A percentile compares a stretch with the other conserved stretches of the same genome.
phyloP scores from a whole-genome alignment of 768 basidiomycete genomes.

The Suillus plorans region DNA sequence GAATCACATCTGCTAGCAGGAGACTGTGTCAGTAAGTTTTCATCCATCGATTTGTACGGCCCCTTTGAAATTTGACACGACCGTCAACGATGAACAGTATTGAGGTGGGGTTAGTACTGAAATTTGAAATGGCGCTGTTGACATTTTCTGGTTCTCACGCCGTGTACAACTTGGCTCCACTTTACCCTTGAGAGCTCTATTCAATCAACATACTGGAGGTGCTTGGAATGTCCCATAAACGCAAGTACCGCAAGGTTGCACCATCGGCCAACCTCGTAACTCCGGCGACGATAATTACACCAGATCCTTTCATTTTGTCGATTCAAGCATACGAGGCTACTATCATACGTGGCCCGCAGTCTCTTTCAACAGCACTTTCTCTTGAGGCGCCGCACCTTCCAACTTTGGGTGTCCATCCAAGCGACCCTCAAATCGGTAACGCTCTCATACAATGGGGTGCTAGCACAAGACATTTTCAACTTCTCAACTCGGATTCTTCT shows the following conservation, averaged over 20 bases:
- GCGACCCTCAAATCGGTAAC: constrained; percentile 20
- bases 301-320: constrained; percentile 36
- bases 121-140: neutral
- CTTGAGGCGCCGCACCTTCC: constrained; percentile 29
- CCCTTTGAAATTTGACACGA: neutral
- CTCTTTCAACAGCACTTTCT: constrained; percentile 35
- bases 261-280: neutral
- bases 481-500: constrained; percentile 10
- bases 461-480: constrained; percentile 6
- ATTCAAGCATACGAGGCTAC: constrained; percentile 80
- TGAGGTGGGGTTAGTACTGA: neutral
- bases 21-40: neutral
- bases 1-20: neutral
- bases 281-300: neutral
- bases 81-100: neutral
- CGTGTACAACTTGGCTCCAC: neutral
- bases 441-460: constrained; percentile 37
- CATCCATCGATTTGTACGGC: neutral
- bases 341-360: constrained; percentile 54
- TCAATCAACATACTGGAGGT: neutral
- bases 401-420: constrained; percentile 7
- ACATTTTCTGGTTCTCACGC: constrained; percentile 1
- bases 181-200: neutral
- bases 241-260: constrained; percentile 1
- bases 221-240: constrained; percentile 5